A percentile compares a stretch with the other conserved stretches of the same genome.
Evolutionary conservation across 768 basidiomycete genomes (phyloP).

Genomic region (Trametes cinnabarina): DNA sequence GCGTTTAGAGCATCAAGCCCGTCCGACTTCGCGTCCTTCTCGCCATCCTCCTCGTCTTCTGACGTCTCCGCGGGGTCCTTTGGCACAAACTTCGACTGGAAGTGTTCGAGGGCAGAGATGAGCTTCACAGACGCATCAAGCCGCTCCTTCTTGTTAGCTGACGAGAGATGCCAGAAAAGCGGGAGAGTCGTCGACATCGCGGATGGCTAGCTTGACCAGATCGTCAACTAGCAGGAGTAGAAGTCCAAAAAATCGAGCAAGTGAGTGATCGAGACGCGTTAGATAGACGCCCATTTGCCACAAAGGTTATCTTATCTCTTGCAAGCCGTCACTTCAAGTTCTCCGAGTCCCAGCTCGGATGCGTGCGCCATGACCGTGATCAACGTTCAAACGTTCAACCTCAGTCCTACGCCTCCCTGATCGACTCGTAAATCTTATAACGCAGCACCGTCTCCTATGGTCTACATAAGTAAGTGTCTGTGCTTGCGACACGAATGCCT

Average conservation of each 20-base stretch:
- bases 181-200: constrained; percentile 84
- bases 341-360: too few species aligned
- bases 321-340: too few species aligned
- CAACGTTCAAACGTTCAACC: too few species aligned
- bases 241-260: constrained; percentile 14
- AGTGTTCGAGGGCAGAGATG: constrained; percentile 75
- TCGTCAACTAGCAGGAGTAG: too few species aligned
- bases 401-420: too few species aligned
- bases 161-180: constrained; percentile 92
- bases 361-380: too few species aligned
- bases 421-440: too few species aligned
- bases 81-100: constrained; percentile 66
- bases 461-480: too few species aligned
- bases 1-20: constrained; percentile 70
- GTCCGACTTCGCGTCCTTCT: constrained; percentile 46
- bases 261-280: constrained; percentile 5
- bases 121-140: constrained; percentile 86
- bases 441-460: too few species aligned
- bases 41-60: constrained; percentile 41
- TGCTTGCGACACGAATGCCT: too few species aligned
- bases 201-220: too few species aligned
- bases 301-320: constrained; percentile 1
- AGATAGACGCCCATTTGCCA: constrained; percentile 6
- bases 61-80: constrained; percentile 36
- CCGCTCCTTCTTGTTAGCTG: constrained; percentile 73